Evolutionary conservation across 2,329 filamentous ascomycete genomes (phyloP), one percentile per base, ranked within the genome.

Genomic region (Kalmusia sp.): DNA sequence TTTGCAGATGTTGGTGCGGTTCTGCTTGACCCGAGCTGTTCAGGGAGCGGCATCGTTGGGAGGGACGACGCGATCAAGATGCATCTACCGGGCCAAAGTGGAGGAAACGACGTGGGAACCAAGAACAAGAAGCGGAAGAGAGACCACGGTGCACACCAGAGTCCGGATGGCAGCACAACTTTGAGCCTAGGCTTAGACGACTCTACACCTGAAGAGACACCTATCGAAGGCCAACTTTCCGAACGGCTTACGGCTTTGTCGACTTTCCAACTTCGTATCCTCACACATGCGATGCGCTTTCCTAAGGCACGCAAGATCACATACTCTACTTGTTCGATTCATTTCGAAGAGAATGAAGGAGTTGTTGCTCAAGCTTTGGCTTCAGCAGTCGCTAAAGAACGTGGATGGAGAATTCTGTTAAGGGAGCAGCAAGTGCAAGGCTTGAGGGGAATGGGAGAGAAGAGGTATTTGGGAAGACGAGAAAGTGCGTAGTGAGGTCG

Each of bases 321-420:
- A 0, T 99, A 98, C 71, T 96, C 92, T 28, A 98, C 95, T 0
- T 99, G 95, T 71, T 98, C 93, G 0, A 79, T 96, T 2, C 88
- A 98, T 70, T 84, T 85, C 0, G 84, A 90, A 60, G 95, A 99
- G 73, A 98, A 99, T 65, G 95, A 99, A 74, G 76, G 83, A 1
- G 93, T 98, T 0, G 92, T 97, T 0, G 75, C 88, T 51, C 82
- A 83, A 40, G 89, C 91, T 1, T 78, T 98, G 31, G 72, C 75
- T 6, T 93, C 91, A 0, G 78, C 85, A 0, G 73, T 90, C 9
- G 92, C 91, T 0, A 80, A 77, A 58, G 70, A 80, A 54, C 76
- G 83, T 24, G 91, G 91, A 0, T 99, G 95, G 95, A 83, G 83
- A 28, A 82, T 97, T n/a, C 71, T 96, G 61, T 78, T 75, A 49